Evolutionary conservation across 768 basidiomycete species (phyloP), one percentile per base, ranked within the genome.

Genomic region (Lactarius indigo): DNA sequence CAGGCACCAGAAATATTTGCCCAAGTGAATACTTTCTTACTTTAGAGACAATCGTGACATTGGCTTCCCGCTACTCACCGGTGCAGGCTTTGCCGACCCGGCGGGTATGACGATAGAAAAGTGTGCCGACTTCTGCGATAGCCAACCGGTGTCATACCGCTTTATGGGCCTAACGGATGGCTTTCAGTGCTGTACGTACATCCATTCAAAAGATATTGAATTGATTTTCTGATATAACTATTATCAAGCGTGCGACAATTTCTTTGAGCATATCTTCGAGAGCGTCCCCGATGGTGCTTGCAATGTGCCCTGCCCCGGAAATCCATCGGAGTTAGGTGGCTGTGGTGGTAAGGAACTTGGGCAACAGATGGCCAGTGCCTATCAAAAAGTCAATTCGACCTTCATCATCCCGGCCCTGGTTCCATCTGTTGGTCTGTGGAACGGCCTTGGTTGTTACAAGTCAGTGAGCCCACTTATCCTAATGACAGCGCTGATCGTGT

Each of bases 381-480:
- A 85, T 75, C 84, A 81, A 80, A 87, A 80, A 68, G 74, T 42
- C 57, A 78, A 20, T 85, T 37, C 84, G 87, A n/a, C 84, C 0
- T 74, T 52, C 10, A 2, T 50, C 18, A 35, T 81, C 15, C 88
- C 89, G 0, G 68, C 76, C 15, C 84, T 83, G 20, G 80, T 84
- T 1, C 76, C 81, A 5, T 82, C 74, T 50, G 82, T 89, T 26
- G 89, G 87, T 2, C 77, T 82, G 42, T 91, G 90, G 89, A 73
- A 78, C 6, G 85, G 84, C 0, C 81, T 91, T 37, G 90, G 90
- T 20, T 92, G 90, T 73, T 90, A 84, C 78, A 87, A 79, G 89
- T 88, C 69, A 65, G 81, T 72, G 37, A 23, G 26, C 12, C 1
- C 13, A 50, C 50, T 26, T 18, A n/a, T 13, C 10, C 28, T 13